Evolutionary conservation across 768 basidiomycete genomes (phyloP).

Genomic region (Termitomyces sp.): DNA sequence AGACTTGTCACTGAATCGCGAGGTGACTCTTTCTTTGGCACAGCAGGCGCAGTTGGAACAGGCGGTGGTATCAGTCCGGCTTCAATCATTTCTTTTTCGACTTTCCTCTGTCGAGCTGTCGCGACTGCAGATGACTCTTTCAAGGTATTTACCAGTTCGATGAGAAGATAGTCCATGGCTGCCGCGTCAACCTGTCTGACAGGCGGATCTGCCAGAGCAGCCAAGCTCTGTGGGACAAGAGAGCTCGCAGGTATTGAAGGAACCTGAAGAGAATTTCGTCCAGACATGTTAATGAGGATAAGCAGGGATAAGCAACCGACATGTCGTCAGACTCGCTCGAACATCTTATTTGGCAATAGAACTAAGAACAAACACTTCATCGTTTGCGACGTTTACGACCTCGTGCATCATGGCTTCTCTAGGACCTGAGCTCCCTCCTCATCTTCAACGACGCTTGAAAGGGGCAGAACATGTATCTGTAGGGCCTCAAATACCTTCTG

Average conservation of each 20-base stretch:
- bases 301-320: no score
- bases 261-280: conserved; percentile 28
- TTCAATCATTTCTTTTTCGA: conserved; percentile 76
- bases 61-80: conserved; percentile 65
- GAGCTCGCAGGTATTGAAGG: conserved; percentile 20
- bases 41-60: conserved; percentile 32
- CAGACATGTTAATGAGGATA: conserved; percentile 20
- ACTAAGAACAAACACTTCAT: conserved; percentile 1
- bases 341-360: conserved; percentile 8
- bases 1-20: conserved; percentile 42
- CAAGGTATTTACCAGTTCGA: conserved; percentile 72
- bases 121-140: conserved; percentile 73
- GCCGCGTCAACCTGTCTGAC: conserved; percentile 56
- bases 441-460: conserved; percentile 27
- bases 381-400: conserved; percentile 4
- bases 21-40: conserved; percentile 38
- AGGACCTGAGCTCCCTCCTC: conserved; percentile 54
- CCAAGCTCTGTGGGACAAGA: conserved; percentile 27
- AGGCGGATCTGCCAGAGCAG: conserved; percentile 63
- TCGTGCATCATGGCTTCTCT: conserved; percentile 37
- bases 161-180: conserved; percentile 82
- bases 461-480: conserved; percentile 13
- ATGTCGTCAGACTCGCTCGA: not conserved
- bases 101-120: conserved; percentile 54
- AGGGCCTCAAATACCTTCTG: conserved; percentile 24